Conservation (phyloP, 1,139 yeast species). For the Geotrichum phurueaensis region DNA sequence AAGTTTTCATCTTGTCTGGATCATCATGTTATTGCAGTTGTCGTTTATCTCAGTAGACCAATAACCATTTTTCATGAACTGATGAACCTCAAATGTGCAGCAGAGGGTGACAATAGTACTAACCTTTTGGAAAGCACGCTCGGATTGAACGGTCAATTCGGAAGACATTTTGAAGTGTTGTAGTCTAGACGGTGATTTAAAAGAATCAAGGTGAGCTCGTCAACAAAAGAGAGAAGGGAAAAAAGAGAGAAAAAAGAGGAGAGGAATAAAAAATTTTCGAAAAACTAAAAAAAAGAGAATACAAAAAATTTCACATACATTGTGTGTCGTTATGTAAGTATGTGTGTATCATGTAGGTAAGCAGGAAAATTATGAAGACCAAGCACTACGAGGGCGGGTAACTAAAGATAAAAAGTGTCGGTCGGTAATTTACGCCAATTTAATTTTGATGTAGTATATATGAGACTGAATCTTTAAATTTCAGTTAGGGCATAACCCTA, state of each 20-base stretch:
- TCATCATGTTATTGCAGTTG: not conserved
- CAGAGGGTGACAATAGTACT: not conserved
- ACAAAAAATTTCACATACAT: not conserved
- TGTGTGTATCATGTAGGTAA: not conserved
- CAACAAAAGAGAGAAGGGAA: slow-evolving; percentile 7
- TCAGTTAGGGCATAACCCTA: not conserved
- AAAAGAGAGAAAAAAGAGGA: slow-evolving; percentile 2
- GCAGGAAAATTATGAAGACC: not conserved
- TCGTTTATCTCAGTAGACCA: not conserved
- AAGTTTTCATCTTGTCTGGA: not conserved
- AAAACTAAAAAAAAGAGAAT: slow-evolving; percentile 3
- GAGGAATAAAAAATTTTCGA: slow-evolving; percentile 3
- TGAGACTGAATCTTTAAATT: not conserved
- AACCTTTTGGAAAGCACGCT: slow-evolving; percentile 99
- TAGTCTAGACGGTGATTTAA: slow-evolving; percentile 14
- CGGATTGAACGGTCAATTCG: slow-evolving; percentile 99
- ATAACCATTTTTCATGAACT: not conserved
- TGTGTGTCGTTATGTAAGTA: not conserved
- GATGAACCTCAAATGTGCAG: not conserved
- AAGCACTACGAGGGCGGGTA: not conserved
- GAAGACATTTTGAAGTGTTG: slow-evolving; percentile 71
- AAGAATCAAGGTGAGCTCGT: not conserved
- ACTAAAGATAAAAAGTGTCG: not conserved
- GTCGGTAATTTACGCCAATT: not conserved
- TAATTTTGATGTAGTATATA: not conserved